Base-by-base conservation (phyloP, 83 land plant species). In the Isoetes engelmannii region DNA sequence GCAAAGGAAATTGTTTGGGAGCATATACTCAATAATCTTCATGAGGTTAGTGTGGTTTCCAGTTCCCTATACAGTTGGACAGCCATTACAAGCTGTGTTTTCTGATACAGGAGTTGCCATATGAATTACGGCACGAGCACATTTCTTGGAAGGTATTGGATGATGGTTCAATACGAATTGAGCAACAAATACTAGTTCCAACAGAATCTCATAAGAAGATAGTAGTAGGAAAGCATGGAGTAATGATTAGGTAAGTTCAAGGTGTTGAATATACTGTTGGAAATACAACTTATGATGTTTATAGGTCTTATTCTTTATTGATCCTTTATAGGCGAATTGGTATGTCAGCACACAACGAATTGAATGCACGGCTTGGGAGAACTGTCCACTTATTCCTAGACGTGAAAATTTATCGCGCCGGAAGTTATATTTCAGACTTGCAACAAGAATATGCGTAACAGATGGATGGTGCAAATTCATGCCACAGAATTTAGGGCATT, bases 1-100 rank as follows among this genome's bases (percentile, higher is more conserved):
- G 77, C 99, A 47, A 72, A 87, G 9, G 93, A 94, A 79, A 86
- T 94, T 72, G 99, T 94, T 45, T 79, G 99, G 7, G 97, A 94
- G 74, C 88, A 84, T 46, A 69, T 94, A 74, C 70, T 90, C 48
- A 81, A 94, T 46, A 76, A 82, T 57, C 66, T 94, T 18, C 99
- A 94, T 73, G 88, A 94, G 93, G 99, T 94, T 65, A 55, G 17
- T 12, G 13, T 12, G 3, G 13, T 12, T 12, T 51, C 15, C 55
- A 51, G 18, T 48, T 3, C 44, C 19, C 8, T 51, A 28, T 17
- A 50, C 51, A 58, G 57, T 18, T 57, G n/a, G 18, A 61, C 4
- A 47, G 48, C 44, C 63, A 18, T 9, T 63, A 49, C 43, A 12
- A 41, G 41, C 20, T 56, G 45, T 18, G 48, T 44, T 44, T 19